Conservation (phyloP, 805 yeast species). For the Lipomyces sp. region DNA sequence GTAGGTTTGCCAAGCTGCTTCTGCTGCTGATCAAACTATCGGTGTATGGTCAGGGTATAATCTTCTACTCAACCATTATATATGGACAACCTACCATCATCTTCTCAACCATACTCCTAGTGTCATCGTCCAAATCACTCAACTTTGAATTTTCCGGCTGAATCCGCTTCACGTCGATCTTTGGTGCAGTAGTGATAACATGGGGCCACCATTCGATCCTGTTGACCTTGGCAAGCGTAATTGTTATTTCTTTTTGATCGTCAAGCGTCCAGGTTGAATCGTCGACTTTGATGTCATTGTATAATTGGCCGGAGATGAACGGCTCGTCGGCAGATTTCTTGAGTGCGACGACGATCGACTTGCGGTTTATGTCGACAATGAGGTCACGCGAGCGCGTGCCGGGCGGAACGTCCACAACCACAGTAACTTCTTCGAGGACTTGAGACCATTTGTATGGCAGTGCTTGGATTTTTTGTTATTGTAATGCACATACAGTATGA, state of each 20-base stretch:
- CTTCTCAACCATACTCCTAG: conserved; percentile 53
- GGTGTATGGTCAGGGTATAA: neutral
- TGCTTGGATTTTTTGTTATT: conserved; percentile 11
- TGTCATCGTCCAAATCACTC: conserved; percentile 51
- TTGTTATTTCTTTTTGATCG: conserved; percentile 47
- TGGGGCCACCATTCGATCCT: conserved; percentile 55
- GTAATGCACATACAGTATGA: neutral
- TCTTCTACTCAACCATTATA: neutral
- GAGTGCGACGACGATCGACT: conserved; percentile 39
- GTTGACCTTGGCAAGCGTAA: conserved; percentile 48
- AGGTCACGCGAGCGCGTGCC: conserved; percentile 48
- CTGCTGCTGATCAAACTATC: conserved; percentile 49
- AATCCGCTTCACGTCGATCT: conserved; percentile 50
- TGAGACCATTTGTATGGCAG: conserved; percentile 50
- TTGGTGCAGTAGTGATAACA: conserved; percentile 50
- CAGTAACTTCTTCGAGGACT: conserved; percentile 51
- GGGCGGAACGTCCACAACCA: conserved; percentile 43
- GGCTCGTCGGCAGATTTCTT: conserved; percentile 32
- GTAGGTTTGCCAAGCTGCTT: conserved; percentile 49
- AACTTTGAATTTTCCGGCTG: conserved; percentile 51
- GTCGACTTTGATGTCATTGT: conserved; percentile 41
- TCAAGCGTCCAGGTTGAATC: conserved; percentile 52
- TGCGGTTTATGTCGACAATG: conserved; percentile 41
- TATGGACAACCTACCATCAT: conserved; percentile 47
- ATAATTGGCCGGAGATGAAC: conserved; percentile 47